phyloP scores from a whole-genome alignment of 2,329 filamentous ascomycete species.

The Botrytis fabae region DNA sequence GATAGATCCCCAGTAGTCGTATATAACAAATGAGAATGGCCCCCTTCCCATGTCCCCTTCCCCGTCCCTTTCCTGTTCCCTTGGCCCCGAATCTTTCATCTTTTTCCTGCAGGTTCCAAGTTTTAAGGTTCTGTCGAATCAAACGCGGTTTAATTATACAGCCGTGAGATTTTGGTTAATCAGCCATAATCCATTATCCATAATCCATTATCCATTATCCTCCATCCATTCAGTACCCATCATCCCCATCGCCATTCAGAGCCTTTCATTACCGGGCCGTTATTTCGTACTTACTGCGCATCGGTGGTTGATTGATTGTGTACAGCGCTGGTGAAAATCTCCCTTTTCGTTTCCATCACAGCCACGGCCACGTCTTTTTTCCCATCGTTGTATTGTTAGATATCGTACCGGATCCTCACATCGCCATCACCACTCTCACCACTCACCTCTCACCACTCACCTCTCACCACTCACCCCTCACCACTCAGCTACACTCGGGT shows the following conservation, averaged over 20 bases:
- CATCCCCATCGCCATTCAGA: background rate
- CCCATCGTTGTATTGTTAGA: background rate
- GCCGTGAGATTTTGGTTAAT: background rate
- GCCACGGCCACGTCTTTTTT: conserved; percentile 5
- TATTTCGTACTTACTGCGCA: background rate
- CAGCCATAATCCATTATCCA: no score
- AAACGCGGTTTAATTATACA: background rate
- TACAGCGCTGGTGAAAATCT: background rate
- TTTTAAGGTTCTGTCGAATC: conserved; percentile 11
- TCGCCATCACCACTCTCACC: background rate
- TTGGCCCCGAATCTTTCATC: background rate
- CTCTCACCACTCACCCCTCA: no score
- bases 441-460: background rate
- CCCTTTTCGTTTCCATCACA: background rate
- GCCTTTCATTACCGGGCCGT: background rate
- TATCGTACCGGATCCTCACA: background rate
- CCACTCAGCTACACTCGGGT: background rate
- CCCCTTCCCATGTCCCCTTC: background rate
- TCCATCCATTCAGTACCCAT: background rate
- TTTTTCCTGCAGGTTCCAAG: conserved; percentile 7
- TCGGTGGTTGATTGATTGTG: background rate
- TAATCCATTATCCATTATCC: no score
- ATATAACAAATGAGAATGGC: background rate
- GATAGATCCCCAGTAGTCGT: background rate
- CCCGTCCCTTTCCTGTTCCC: background rate